Evolutionary conservation across 2,329 filamentous ascomycete species (phyloP), one percentile per base, ranked within the genome.

Genomic region (Eutypa lata): DNA sequence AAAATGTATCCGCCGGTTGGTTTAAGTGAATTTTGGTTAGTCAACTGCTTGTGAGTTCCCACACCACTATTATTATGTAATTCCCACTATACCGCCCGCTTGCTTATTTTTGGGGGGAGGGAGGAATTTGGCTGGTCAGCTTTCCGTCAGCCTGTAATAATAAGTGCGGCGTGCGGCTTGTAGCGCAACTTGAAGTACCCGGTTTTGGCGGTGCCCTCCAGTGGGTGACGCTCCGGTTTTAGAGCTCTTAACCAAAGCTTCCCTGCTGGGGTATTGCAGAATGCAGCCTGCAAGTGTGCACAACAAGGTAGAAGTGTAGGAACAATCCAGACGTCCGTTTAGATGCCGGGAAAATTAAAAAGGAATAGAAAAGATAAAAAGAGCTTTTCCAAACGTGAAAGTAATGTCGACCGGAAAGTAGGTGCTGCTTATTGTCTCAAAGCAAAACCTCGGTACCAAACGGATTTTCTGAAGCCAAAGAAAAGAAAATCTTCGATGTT

Each of bases 51-150:
- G 18, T 26, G 14, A 40, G 56, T 57, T 58, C 44, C 58, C 58
- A 58, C 58, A 54, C 58, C 54, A 50, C 56, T 58, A 53, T 53
- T 60, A 60, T 60, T 60, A 60, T 57, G 56, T 58, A 58, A 58
- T 52, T 58, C 53, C 54, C 51, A 28, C 13, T 38, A 53, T 58
- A 57, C 55, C 53, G 26, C 49, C 55, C 7, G 52, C 52, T 54
- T 49, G 55, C 51, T 46, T 53, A 58, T n/a, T 28, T 45, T 45
- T 28, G 8, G 38, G 38, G 13, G 18, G 38, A n/a, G n/a, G n/a
- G n/a, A n/a, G n/a, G n/a, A n/a, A n/a, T 22, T 19, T 11, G 18
- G 13, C 38, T 21, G 38, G 18, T 2, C 38, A 5, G 38, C 26
- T 10, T 31, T 31, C 26, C 5, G 26, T 31, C 10, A 10, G 26